phyloP scores from a whole-genome alignment of 78 protist species.

The Tieghemostelium lacteum region DNA sequence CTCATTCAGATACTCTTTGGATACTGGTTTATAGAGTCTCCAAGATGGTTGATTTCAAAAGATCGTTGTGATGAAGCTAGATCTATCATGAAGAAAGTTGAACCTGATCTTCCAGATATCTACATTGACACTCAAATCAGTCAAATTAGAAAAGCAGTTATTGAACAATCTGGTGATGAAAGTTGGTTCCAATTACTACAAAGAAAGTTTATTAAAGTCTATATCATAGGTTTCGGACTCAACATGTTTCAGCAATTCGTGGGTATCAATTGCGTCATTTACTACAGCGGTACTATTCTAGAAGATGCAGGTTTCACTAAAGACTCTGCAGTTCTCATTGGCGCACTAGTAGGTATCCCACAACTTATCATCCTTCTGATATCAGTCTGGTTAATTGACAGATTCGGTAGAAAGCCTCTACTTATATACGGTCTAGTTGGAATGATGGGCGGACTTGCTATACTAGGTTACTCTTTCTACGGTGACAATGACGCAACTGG shows the following conservation, averaged over 20 bases:
- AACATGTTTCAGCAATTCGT: constrained; percentile 77
- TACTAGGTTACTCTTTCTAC: constrained; percentile 48
- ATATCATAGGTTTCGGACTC: constrained; percentile 56
- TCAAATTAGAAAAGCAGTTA: not conserved
- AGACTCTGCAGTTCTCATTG: constrained; percentile 26
- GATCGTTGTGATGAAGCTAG: constrained; percentile 17
- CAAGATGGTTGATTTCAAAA: constrained; percentile 66
- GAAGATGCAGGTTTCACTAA: constrained; percentile 56
- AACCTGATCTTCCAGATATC: not conserved
- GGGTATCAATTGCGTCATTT: constrained; percentile 65
- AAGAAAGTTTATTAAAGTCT: constrained; percentile 17
- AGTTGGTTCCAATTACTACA: constrained; percentile 50
- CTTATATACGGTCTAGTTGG: constrained; percentile 19
- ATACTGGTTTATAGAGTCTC: constrained; percentile 64
- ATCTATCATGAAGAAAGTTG: not conserved
- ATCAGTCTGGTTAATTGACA: constrained; percentile 59
- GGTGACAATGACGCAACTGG: not conserved
- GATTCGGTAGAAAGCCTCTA: constrained; percentile 63
- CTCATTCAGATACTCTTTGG: constrained; percentile 1
- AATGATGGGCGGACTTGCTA: constrained; percentile 30
- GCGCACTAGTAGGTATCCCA: constrained; percentile 67
- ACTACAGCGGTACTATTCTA: constrained; percentile 32
- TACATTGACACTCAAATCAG: not conserved
- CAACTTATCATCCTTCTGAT: constrained; percentile 49
- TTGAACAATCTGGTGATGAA: constrained; percentile 38